Conservation (phyloP, 495 filamentous ascomycete species). For the Massariosphaeria phaeospora region DNA sequence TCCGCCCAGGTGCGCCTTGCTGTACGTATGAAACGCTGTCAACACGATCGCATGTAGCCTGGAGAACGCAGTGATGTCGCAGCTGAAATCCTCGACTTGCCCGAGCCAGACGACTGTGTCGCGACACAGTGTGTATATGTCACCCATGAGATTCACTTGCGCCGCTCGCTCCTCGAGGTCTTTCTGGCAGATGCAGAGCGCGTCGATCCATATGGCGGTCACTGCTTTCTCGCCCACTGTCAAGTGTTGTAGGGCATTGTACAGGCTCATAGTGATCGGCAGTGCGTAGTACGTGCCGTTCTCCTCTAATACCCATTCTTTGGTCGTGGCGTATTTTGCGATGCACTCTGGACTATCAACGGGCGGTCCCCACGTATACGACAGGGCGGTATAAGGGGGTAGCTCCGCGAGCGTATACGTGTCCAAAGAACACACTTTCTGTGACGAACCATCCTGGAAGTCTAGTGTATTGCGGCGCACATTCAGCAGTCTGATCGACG, state of each 20-base stretch:
- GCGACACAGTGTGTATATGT: neutral
- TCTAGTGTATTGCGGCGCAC: neutral
- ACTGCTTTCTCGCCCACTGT: neutral
- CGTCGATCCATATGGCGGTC: neutral
- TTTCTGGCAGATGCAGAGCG: neutral
- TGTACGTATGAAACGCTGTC: neutral
- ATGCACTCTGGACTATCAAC: neutral
- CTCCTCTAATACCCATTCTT: neutral
- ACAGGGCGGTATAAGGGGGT: neutral
- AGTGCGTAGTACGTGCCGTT: neutral
- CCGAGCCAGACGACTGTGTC: neutral
- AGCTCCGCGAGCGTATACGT: neutral
- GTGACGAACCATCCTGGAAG: neutral
- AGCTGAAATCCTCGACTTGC: neutral
- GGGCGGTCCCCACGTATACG: neutral
- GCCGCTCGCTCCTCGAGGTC: neutral
- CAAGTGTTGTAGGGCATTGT: neutral
- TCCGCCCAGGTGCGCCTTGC: neutral
- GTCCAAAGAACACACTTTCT: neutral
- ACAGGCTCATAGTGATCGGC: neutral
- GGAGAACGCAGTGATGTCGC: neutral
- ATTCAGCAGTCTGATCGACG: neutral
- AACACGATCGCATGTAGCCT: neutral
- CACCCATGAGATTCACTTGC: neutral
- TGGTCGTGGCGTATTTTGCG: neutral